These are phyloP conservation scores for Brasilioporus rufonigricans DNA, from an alignment of 768 basidiomycete species.

Conservation along the genomic window DNA sequence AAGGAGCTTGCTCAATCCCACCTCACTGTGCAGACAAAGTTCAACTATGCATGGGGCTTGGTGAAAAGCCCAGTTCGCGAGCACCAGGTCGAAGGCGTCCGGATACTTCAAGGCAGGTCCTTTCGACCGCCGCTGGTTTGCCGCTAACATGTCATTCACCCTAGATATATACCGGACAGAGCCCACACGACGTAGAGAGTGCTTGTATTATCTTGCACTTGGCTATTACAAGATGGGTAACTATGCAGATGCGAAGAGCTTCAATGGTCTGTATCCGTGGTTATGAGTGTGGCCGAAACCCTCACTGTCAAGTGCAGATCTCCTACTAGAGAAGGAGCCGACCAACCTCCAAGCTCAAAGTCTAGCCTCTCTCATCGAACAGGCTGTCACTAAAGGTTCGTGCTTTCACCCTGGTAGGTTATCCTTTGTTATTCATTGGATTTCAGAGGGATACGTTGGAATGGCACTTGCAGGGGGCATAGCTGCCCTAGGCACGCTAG, in stretches of 20 bases:
- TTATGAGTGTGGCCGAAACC: background rate
- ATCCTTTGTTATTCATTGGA: background rate
- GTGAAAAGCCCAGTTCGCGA: conserved; percentile 86
- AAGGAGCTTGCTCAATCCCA: conserved; percentile 82
- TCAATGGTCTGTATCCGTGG: conserved; percentile 67
- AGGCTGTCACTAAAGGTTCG: conserved; percentile 77
- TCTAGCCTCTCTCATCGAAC: conserved; percentile 80
- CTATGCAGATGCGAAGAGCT: conserved; percentile 87
- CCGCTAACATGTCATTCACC: conserved; percentile 8
- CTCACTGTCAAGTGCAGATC: conserved; percentile 43
- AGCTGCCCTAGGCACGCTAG: conserved; percentile 77
- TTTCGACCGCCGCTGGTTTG: background rate
- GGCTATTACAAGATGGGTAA: conserved; percentile 98
- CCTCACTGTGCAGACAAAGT: conserved; percentile 92
- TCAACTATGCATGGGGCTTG: conserved; percentile 96
- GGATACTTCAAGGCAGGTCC: conserved; percentile 77
- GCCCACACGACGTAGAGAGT: conserved; percentile 85
- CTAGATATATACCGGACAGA: conserved; percentile 91
- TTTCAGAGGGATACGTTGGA: conserved; percentile 93
- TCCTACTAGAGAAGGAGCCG: conserved; percentile 90
- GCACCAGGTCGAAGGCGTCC: conserved; percentile 90
- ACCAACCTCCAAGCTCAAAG: conserved; percentile 91
- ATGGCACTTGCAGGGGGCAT: conserved; percentile 94
- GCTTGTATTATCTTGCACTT: conserved; percentile 92
- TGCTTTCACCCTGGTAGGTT: background rate